These are phyloP conservation scores for Brettanomyces naardenensis DNA, from an alignment of 805 yeast genomes.

Conservation along the genomic window DNA sequence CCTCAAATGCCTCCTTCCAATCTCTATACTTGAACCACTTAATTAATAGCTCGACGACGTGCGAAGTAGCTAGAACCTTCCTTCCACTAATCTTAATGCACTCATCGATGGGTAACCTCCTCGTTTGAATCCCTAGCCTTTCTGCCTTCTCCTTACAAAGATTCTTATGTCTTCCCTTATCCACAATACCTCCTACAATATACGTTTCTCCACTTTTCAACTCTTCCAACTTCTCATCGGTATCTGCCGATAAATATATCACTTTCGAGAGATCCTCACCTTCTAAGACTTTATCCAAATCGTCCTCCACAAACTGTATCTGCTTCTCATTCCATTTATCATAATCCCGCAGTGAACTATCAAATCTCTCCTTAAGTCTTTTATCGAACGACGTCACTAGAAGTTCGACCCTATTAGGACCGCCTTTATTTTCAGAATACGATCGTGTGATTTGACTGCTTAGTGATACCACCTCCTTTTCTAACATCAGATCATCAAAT, in stretches of 20 bases:
- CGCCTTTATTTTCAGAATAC: conserved; percentile 68
- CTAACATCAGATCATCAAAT: conserved; percentile 85
- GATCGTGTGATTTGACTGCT: conserved; percentile 75
- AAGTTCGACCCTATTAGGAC: conserved; percentile 44
- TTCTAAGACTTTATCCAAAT: conserved; percentile 20
- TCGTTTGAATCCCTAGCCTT: conserved; percentile 60
- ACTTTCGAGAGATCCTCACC: conserved; percentile 28
- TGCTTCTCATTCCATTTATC: conserved; percentile 52
- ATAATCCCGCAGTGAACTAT: conserved; percentile 50
- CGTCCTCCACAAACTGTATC: conserved; percentile 40
- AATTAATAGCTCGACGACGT: conserved; percentile 82
- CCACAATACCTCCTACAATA: conserved; percentile 93
- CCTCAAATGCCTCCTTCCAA: conserved; percentile 84
- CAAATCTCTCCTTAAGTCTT: conserved; percentile 60
- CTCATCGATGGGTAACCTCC: conserved; percentile 80
- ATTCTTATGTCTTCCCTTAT: conserved; percentile 80
- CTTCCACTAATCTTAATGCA: conserved; percentile 78
- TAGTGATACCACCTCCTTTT: conserved; percentile 59
- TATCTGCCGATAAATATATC: conserved; percentile 81
- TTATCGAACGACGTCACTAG: conserved; percentile 59
- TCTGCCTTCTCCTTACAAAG: conserved; percentile 79
- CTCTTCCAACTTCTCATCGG: conserved; percentile 57
- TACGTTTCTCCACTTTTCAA: conserved; percentile 69
- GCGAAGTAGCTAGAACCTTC: conserved; percentile 86
- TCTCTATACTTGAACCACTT: conserved; percentile 71